phyloP scores from a whole-genome alignment of 2,329 filamentous ascomycete genomes.

The Didymella glomerata region DNA sequence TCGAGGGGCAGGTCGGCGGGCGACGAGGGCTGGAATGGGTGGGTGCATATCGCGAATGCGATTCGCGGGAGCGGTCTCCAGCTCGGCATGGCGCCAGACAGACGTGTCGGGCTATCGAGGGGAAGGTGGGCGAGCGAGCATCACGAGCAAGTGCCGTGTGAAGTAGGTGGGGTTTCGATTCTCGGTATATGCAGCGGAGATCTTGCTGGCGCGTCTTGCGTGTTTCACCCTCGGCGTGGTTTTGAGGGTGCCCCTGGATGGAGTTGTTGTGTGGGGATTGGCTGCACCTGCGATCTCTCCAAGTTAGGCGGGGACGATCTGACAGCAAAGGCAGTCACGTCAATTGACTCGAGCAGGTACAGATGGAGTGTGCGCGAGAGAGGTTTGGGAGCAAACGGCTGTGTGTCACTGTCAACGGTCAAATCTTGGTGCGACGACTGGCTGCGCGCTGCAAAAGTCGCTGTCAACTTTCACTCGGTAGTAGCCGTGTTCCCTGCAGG shows the following conservation, averaged over 20 bases:
- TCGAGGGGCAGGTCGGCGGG: constrained; percentile 94
- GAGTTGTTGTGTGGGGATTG: constrained; percentile 14
- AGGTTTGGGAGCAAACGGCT: background rate
- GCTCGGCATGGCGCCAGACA: constrained; percentile 58
- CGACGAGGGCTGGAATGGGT: constrained; percentile 86
- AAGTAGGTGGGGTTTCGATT: background rate
- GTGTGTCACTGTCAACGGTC: background rate
- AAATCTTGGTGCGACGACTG: constrained; percentile 11
- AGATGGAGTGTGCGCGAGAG: background rate
- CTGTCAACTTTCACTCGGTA: constrained; percentile 2
- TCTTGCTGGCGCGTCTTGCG: constrained; percentile 2
- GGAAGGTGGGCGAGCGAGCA: constrained; percentile 39
- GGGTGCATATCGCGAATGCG: constrained; percentile 96
- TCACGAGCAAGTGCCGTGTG: constrained; percentile 36
- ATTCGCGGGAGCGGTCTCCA: constrained; percentile 97
- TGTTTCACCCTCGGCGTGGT: constrained; percentile 6
- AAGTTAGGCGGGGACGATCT: background rate
- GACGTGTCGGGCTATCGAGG: constrained; percentile 42
- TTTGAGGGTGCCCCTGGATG: constrained; percentile 15
- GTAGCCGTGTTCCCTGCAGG: constrained; percentile 15
- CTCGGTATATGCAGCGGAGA: background rate
- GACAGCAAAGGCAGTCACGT: constrained; percentile 6
- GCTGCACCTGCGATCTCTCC: constrained; percentile 2
- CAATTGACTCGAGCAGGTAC: constrained; percentile 6
- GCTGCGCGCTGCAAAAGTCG: background rate